phyloP scores from a whole-genome alignment of 805 yeast species.

The Spathaspora girioi region DNA sequence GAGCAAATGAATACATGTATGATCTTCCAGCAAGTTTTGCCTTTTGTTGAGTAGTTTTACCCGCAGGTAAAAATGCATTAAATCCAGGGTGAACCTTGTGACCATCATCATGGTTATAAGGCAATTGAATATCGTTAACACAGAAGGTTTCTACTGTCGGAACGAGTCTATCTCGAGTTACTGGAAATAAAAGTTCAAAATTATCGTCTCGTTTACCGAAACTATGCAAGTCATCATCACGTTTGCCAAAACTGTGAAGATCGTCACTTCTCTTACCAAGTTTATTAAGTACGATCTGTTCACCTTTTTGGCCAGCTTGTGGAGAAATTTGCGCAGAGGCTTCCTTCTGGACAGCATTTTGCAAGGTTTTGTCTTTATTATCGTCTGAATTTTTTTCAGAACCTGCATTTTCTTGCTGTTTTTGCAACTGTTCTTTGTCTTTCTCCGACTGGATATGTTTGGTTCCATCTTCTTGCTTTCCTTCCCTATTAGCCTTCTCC shows the following conservation, averaged over 20 bases:
- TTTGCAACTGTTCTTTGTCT: slow-evolving; percentile 4
- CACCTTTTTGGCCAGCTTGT: not conserved
- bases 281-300: not conserved
- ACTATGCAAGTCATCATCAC: not conserved
- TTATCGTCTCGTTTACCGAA: not conserved
- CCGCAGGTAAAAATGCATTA: slow-evolving; percentile 31
- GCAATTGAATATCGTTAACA: slow-evolving; percentile 13
- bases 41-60: slow-evolving; percentile 23
- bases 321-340: not conserved
- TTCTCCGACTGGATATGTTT: not conserved
- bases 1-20: slow-evolving; percentile 39
- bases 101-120: slow-evolving; percentile 14
- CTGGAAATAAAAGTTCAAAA: not conserved
- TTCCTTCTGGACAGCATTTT: not conserved
- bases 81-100: slow-evolving; percentile 30
- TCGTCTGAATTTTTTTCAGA: not conserved
- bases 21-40: slow-evolving; percentile 33
- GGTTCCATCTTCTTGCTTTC: slow-evolving; percentile 2
- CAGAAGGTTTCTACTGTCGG: slow-evolving; percentile 9
- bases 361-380: slow-evolving; percentile 1
- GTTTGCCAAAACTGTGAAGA: not conserved
- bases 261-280: not conserved
- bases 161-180: slow-evolving; percentile 5
- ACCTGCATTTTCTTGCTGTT: too few relatives aligned
- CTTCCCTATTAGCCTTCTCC: not conserved